phyloP scores from a whole-genome alignment of 176 grass and related monocot genomes.

The Puya raimondii region DNA sequence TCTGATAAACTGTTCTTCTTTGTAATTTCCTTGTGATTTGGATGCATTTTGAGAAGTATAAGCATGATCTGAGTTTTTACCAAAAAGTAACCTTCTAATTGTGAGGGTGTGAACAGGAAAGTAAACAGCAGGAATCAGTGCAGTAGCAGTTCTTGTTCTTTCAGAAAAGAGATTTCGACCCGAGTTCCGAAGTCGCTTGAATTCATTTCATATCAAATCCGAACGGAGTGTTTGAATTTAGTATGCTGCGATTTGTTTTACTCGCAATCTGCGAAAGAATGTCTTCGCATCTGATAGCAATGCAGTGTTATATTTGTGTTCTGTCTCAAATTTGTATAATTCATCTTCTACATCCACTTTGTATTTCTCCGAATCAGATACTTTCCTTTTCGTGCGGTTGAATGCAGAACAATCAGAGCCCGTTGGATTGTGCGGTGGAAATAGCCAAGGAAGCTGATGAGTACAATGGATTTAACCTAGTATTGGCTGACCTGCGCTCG shows the following conservation, averaged over 20 bases:
- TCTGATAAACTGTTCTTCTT: too few relatives aligned
- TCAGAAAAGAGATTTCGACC: too few relatives aligned
- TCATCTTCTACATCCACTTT: background rate
- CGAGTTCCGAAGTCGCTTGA: too few relatives aligned
- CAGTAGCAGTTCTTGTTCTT: too few relatives aligned
- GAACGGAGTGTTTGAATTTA: background rate
- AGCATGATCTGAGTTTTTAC: too few relatives aligned
- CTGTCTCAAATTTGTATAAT: background rate
- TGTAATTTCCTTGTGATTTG: too few relatives aligned
- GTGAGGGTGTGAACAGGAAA: too few relatives aligned
- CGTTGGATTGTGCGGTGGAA: constrained; percentile 60
- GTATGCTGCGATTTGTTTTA: background rate
- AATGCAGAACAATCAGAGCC: constrained; percentile 36
- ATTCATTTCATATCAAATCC: too few relatives aligned
- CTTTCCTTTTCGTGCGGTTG: too few relatives aligned
- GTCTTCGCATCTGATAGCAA: background rate
- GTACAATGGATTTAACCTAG: constrained; percentile 84
- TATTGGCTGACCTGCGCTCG: constrained; percentile 58
- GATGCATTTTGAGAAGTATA: too few relatives aligned
- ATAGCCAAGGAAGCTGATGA: constrained; percentile 70
- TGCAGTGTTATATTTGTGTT: background rate
- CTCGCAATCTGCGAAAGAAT: background rate
- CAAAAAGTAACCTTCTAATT: too few relatives aligned
- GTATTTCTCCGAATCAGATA: background rate
- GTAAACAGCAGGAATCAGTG: too few relatives aligned